A percentile compares a stretch with the other conserved stretches of the same genome.
phyloP scores from a whole-genome alignment of 805 yeast genomes.

The Candida awuae region DNA sequence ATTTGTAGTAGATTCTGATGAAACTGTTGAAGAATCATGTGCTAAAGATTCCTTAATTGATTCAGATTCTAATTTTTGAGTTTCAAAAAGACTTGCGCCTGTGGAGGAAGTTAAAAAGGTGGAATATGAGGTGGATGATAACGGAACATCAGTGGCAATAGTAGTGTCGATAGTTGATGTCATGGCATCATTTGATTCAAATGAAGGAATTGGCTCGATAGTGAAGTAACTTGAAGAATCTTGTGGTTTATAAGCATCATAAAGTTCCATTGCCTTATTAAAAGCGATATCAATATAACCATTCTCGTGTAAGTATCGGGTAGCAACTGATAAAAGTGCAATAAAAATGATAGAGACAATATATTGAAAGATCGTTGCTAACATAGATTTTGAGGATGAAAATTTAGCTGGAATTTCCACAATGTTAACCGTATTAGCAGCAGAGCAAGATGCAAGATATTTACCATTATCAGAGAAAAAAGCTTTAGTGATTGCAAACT shows the following conservation, averaged over 20 bases:
- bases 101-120: too few relatives aligned
- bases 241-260: conserved; percentile 21
- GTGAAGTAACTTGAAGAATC: conserved; percentile 30
- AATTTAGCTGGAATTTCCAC: conserved; percentile 48
- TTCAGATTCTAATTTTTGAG: too few relatives aligned
- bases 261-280: conserved; percentile 16
- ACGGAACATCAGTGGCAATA: conserved; percentile 1
- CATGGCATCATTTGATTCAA: conserved; percentile 7
- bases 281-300: conserved; percentile 22
- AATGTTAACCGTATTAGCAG: conserved; percentile 65
- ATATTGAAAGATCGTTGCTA: conserved; percentile 22
- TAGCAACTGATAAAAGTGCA: conserved; percentile 18
- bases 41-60: too few relatives aligned
- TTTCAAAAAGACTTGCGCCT: too few relatives aligned
- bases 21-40: neutral
- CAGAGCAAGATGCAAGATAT: conserved; percentile 64
- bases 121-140: neutral
- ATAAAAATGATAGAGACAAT: conserved; percentile 21
- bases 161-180: conserved; percentile 7
- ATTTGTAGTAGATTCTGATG: neutral
- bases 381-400: conserved; percentile 32
- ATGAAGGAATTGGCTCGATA: conserved; percentile 21
- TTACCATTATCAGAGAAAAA: conserved; percentile 62
- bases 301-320: conserved; percentile 25
- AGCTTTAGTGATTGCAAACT: conserved; percentile 69